Evolutionary conservation across 768 basidiomycete species (phyloP).

Genomic region (Pleurotus pulmonarius): DNA sequence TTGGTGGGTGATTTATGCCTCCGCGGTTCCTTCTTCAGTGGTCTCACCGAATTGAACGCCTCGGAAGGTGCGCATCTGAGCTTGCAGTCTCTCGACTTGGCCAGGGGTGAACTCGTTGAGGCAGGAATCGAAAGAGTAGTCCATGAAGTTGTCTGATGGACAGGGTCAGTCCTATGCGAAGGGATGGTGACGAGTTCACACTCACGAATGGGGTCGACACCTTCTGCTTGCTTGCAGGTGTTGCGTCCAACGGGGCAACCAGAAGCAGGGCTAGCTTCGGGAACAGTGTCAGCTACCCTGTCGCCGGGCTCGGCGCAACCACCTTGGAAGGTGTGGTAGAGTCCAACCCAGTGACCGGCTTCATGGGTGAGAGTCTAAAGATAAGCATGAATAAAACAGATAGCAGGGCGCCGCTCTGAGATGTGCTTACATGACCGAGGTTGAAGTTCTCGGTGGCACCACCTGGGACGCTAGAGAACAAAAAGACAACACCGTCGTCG

Average conservation of each 20-base stretch:
- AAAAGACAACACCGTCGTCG: conserved; percentile 48
- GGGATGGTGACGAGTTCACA: background rate
- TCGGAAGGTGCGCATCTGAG: conserved; percentile 43
- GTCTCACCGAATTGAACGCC: conserved; percentile 18
- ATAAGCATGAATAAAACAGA: conserved; percentile 14
- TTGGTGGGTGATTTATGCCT: background rate
- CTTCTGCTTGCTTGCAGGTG: conserved; percentile 19
- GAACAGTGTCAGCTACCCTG: conserved; percentile 41
- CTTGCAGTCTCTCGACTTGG: conserved; percentile 35
- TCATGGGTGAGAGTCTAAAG: conserved; percentile 51
- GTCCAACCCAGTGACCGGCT: conserved; percentile 58
- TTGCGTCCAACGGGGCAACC: conserved; percentile 31
- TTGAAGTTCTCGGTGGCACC: conserved; percentile 41
- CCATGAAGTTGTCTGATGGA: conserved; percentile 5
- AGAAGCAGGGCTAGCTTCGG: conserved; percentile 39
- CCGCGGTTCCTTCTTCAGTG: background rate
- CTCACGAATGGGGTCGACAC: conserved; percentile 42
- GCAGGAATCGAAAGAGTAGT: conserved; percentile 37
- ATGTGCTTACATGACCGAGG: conserved; percentile 29
- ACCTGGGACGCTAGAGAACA: conserved; percentile 38
- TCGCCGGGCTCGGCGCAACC: conserved; percentile 40
- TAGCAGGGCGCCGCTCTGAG: conserved; percentile 8
- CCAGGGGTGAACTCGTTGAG: conserved; percentile 46
- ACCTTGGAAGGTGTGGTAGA: conserved; percentile 59
- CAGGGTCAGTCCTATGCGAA: background rate